Evolutionary conservation across 495 filamentous ascomycete species (phyloP), one percentile per base, ranked within the genome.

Genomic region (Hypoxylon lienhwacheense): DNA sequence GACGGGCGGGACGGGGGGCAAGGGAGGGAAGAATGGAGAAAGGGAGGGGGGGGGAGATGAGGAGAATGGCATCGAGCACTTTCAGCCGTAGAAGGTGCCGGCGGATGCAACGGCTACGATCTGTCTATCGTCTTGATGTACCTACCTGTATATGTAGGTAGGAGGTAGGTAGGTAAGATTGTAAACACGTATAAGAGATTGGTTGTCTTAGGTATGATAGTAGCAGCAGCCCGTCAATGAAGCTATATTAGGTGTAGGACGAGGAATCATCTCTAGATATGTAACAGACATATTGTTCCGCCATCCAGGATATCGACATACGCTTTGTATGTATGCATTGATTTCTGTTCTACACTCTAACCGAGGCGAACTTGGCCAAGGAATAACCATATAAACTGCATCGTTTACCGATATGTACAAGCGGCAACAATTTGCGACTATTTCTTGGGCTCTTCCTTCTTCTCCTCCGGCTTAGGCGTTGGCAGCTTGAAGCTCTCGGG

Each of bases 401-500:
- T 55, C 62, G 7, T 7, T 31, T 10, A 60, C 34, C 52, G 26
- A 41, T 70, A 70, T 68, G 40, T 70, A 70, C 67, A 68, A 41
- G 61, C 47, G 33, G 25, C 28, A 21, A 24, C n/a, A 44, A 42
- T 29, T 44, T 52, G 44, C 46, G 19, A 51, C 60, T 90, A 95
- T 81, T 96, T 96, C 88, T 97, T 96, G 70, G 87, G 75, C 66
- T 87, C 90, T 71, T 96, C 89, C 61, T 85, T 83, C 75, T 89
- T 89, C 62, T 87, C 84, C 75, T 97, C 92, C 0, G 95, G 91
- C 74, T 97, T 95, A 54, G 93, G 90, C 20, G 86, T 95, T 8
- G 95, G 92, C 47, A 97, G 77, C 76, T 96, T 95, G 78, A 96
- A 97, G 67, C 82, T 84, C 24, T 95, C 89, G 33, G 93, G 95